Evolutionary conservation across 2,329 filamentous ascomycete species (phyloP).

Genomic region (Calonectria multiphialidica): DNA sequence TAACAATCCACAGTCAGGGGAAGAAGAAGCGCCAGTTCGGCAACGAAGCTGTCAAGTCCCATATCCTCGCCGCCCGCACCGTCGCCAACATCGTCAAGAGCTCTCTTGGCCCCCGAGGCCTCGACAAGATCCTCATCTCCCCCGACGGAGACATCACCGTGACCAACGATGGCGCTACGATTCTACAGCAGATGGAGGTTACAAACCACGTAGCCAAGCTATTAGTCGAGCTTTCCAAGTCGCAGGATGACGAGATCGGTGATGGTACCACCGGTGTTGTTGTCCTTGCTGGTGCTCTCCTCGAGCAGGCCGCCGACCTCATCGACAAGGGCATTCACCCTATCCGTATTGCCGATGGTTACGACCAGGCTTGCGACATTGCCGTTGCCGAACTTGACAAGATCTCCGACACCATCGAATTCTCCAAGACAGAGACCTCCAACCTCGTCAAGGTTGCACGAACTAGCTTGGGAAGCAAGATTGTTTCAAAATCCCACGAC

Average conservation of each 20-base stretch:
- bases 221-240: conserved; percentile 96
- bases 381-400: conserved; percentile 92
- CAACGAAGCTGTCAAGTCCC: conserved; percentile 97
- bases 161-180: conserved; percentile 98
- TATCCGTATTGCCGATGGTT: conserved; percentile 97
- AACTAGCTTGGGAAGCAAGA: conserved; percentile 97
- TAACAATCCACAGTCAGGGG: conserved; percentile 76
- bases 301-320: conserved; percentile 96
- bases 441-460: conserved; percentile 96
- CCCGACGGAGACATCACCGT: conserved; percentile 99
- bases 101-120: conserved; percentile 92
- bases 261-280: conserved; percentile 98
- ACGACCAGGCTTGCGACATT: conserved; percentile 97
- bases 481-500: conserved; percentile 98
- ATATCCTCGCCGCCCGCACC: conserved; percentile 96
- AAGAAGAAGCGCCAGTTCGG: conserved; percentile 98
- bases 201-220: conserved; percentile 98
- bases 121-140: conserved; percentile 99
- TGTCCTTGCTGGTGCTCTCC: conserved; percentile 90
- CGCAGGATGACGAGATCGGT: conserved; percentile 98
- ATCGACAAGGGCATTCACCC: conserved; percentile 99
- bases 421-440: conserved; percentile 81
- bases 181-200: conserved; percentile 98
- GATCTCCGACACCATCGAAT: conserved; percentile 92
- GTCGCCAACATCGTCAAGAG: conserved; percentile 98